Evolutionary conservation across 2,329 filamentous ascomycete species (phyloP), one percentile per base, ranked within the genome.

Genomic region (Sclerotinia nivalis): DNA sequence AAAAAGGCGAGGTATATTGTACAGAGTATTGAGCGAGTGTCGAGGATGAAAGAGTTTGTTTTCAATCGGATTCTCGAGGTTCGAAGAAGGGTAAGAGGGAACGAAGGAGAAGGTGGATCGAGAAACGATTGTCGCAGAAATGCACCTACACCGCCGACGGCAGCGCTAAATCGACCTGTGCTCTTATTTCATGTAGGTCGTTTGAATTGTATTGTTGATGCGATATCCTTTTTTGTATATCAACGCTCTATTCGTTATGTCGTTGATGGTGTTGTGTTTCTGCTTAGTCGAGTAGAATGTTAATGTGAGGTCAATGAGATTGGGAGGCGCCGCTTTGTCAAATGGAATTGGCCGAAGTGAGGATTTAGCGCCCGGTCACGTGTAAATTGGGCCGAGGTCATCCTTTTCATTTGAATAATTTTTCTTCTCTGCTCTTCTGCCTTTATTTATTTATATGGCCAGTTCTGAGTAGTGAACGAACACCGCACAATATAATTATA

Each of bases 171-270:
- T 43, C 60, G 65, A 65, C 61, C n/a, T n/a, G 49, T 37, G 54
- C 47, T 64, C 18, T 65, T 71, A 69, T 67, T 70, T 70, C 73
- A 77, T 77, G 37, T 71, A 74, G 66, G 47, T 69, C 61, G 25
- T 67, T 52, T 28, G 25, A 56, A 28, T 34, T 7, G 59, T 66
- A 37, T 13, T 37, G 55, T 68, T 56, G 47, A 72, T 55, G 71
- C 68, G 70, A 74, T 72, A 43, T 56, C 18, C 6, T 31, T 58
- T 65, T 52, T 50, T 50, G 43, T 64, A 28, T 20, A 45, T 58
- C 64, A 66, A 71, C 64, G 58, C n/a, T 15, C 28, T 10, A 52
- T 65, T 72, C 69, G 73, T 71, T 73, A 61, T 72, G 73, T 72
- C 61, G 74, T 72, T 72, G 72, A 67, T 71, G 72, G 59, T 70